Conservation (phyloP, 352 stramenopile species). For the Phytophthora cactorum region DNA sequence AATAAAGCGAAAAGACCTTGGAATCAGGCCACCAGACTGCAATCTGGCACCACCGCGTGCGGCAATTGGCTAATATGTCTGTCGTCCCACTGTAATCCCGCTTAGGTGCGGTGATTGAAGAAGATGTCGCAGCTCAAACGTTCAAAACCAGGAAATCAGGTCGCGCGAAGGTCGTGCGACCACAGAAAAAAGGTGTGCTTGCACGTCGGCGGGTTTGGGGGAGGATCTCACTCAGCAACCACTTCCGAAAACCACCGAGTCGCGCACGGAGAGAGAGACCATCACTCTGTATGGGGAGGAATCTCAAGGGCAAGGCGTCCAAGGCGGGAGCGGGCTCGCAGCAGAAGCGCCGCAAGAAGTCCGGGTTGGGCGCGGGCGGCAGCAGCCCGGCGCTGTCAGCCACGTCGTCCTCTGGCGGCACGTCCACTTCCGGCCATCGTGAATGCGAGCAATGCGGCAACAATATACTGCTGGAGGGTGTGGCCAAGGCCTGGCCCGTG, state of each 20-base stretch:
- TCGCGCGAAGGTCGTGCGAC: slow-evolving; percentile 24
- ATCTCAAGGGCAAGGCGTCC: slow-evolving; percentile 37
- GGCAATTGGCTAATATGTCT: slow-evolving; percentile 2
- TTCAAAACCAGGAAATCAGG: slow-evolving; percentile 2
- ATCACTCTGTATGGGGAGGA: slow-evolving; percentile 47
- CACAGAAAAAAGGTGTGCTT: slow-evolving; percentile 9
- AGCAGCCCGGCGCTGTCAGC: slow-evolving; percentile 36
- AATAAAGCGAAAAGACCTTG: background rate
- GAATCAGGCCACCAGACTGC: slow-evolving; percentile 17
- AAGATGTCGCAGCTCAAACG: slow-evolving; percentile 32
- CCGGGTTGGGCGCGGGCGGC: slow-evolving; percentile 11
- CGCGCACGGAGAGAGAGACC: slow-evolving; percentile 18
- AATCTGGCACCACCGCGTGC: background rate
- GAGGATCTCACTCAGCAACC: slow-evolving; percentile 36
- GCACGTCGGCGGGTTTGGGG: slow-evolving; percentile 22
- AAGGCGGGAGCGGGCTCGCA: slow-evolving; percentile 25
- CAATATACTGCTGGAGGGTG: slow-evolving; percentile 44
- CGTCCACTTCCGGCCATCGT: slow-evolving; percentile 43
- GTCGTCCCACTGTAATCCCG: slow-evolving; percentile 6
- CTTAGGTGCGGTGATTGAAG: slow-evolving; percentile 22
- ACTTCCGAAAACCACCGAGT: slow-evolving; percentile 40
- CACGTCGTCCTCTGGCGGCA: slow-evolving; percentile 38
- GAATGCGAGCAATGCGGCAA: slow-evolving; percentile 68
- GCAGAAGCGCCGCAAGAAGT: slow-evolving; percentile 47
- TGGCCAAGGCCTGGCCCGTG: slow-evolving; percentile 48